A percentile compares a stretch with the other conserved stretches of the same genome.
Evolutionary conservation across 2,329 filamentous ascomycete species (phyloP).

Genomic region (Colletotrichum plurivorum): DNA sequence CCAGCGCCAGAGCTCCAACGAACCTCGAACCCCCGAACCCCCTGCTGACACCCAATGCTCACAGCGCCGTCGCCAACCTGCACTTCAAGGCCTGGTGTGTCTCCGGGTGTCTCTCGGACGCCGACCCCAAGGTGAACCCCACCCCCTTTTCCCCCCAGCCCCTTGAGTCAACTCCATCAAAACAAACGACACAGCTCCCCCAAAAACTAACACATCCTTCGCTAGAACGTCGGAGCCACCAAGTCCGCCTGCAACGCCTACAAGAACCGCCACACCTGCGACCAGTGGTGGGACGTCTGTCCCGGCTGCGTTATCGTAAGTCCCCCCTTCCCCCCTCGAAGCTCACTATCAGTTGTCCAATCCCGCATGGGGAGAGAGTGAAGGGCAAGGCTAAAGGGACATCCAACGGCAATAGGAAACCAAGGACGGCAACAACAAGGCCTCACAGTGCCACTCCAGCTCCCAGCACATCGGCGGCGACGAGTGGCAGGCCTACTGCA

Average conservation of each 20-base stretch:
- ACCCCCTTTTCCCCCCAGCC: too few species aligned
- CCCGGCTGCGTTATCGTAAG: constrained; percentile 14
- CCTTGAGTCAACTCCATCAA: too few species aligned
- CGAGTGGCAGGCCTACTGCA: constrained; percentile 24
- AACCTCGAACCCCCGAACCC: too few species aligned
- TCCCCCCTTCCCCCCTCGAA: background rate
- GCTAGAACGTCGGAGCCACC: constrained; percentile 14
- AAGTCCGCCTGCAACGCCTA: constrained; percentile 18
- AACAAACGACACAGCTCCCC: too few species aligned
- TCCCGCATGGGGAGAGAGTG: rapidly evolving
- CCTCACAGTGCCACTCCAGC: constrained; percentile 9
- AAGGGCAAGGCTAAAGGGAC: background rate
- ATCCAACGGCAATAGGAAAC: background rate
- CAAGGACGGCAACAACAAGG: constrained; percentile 7
- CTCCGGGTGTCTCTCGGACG: constrained; percentile 6
- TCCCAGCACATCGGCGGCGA: constrained; percentile 20
- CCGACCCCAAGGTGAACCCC: background rate
- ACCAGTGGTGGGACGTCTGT: constrained; percentile 13
- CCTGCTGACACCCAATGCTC: background rate
- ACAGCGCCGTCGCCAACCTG: constrained; percentile 15
- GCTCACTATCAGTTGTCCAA: background rate
- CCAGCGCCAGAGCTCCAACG: background rate
- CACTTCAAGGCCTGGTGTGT: constrained; percentile 16
- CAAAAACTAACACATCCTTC: background rate
- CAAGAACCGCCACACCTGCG: constrained; percentile 16